Conservation (phyloP, 1,284 basidiomycete species). For the Inonotus obliquus region DNA sequence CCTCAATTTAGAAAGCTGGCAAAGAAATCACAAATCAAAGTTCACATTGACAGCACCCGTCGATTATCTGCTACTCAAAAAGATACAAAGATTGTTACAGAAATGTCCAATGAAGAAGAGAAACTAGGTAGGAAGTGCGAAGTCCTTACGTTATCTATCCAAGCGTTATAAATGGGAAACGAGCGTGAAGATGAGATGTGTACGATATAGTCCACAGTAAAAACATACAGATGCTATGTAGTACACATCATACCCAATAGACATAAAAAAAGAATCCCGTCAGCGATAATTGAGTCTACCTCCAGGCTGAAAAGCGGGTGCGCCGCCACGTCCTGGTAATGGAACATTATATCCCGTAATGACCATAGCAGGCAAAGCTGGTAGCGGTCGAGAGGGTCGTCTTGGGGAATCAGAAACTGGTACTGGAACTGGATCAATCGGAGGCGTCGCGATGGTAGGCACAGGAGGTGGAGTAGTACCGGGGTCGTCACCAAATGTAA, state of each 20-base stretch:
- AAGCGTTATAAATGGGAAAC: not conserved
- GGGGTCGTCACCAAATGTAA: conserved; percentile 10
- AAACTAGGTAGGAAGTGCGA: not conserved
- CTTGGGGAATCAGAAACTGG: not conserved
- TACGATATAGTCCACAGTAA: not conserved
- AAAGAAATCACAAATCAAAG: too few relatives aligned
- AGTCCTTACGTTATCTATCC: not conserved
- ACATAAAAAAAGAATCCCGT: not conserved
- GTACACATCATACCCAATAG: not conserved
- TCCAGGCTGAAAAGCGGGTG: not conserved
- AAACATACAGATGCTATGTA: not conserved
- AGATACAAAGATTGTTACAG: not conserved
- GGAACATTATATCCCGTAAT: not conserved
- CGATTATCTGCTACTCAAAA: not conserved
- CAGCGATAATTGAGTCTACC: not conserved
- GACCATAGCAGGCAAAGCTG: not conserved
- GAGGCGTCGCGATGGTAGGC: not conserved
- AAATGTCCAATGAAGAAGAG: not conserved
- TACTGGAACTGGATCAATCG: not conserved
- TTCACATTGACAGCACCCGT: too few relatives aligned
- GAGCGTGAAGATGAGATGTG: not conserved
- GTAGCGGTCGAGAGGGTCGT: not conserved
- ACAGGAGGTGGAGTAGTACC: not conserved
- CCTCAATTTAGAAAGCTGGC: too few relatives aligned
- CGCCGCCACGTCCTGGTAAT: not conserved